These are phyloP conservation scores for Coniella lustricola DNA, from an alignment of 2,329 filamentous ascomycete genomes.

Conservation along the genomic window DNA sequence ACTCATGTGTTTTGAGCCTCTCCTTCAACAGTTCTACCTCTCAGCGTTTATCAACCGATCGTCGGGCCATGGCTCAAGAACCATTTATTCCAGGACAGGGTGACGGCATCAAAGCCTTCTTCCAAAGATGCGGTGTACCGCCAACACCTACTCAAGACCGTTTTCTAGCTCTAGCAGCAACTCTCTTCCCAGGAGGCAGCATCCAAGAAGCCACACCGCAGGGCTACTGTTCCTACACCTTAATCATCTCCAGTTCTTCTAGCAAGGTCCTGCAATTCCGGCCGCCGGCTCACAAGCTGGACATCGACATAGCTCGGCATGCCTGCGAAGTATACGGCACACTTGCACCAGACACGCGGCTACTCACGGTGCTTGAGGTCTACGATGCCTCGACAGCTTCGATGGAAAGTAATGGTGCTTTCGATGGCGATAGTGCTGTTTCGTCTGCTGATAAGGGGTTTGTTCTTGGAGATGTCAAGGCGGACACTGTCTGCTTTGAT, in stretches of 20 bases:
- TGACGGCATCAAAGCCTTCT: slow-evolving; percentile 9
- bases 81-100: not conserved
- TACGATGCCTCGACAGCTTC: not conserved
- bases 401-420: not conserved
- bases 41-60: no score
- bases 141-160: not conserved
- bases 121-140: slow-evolving; percentile 8
- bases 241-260: slow-evolving; percentile 30
- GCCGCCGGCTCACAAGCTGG: slow-evolving; percentile 34
- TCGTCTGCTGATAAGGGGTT: slow-evolving; percentile 18
- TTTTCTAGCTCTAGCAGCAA: slow-evolving; percentile 23
- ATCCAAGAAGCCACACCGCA: slow-evolving; percentile 32
- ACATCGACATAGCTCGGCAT: slow-evolving; percentile 29
- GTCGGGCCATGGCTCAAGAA: not conserved
- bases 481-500: slow-evolving; percentile 20
- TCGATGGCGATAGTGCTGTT: not conserved
- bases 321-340: slow-evolving; percentile 33
- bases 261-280: slow-evolving; percentile 42
- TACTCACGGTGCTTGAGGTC: slow-evolving; percentile 28
- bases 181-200: slow-evolving; percentile 24
- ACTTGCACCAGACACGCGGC: slow-evolving; percentile 35
- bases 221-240: slow-evolving; percentile 47
- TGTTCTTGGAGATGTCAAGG: slow-evolving; percentile 6
- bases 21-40: no score
- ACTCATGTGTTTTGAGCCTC: no score